Conservation (phyloP, 169 alveolate species). For the Nephromyces sp. region DNA sequence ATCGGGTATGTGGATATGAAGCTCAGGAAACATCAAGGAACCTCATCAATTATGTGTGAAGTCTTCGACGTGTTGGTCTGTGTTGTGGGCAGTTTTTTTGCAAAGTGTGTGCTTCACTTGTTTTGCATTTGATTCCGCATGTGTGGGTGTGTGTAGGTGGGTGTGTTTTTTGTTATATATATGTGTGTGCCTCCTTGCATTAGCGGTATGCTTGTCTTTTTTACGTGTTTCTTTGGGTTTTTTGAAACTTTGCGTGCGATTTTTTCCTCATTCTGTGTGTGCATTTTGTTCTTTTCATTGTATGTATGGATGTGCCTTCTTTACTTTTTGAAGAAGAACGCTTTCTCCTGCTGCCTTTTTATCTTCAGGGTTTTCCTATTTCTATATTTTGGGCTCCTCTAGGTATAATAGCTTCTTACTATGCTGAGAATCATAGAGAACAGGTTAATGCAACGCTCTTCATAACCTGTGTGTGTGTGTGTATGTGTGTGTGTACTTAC, state of each 20-base stretch:
- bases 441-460: no score
- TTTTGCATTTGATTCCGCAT: neutral
- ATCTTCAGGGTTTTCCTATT: conserved; percentile 57
- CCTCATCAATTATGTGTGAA: no score
- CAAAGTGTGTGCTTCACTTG: neutral
- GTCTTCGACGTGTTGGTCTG: no score
- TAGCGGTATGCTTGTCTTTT: neutral
- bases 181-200: neutral
- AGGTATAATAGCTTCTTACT: conserved; percentile 53
- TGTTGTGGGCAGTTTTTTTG: no score
- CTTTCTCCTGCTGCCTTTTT: neutral
- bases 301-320: neutral
- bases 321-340: neutral
- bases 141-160: neutral
- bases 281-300: neutral
- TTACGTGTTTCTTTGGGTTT: conserved; percentile 21
- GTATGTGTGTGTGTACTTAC: no score
- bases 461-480: no score
- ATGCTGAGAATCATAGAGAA: conserved; percentile 74
- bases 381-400: conserved; percentile 76
- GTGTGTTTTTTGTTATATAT: neutral
- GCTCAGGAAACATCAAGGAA: no score
- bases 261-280: neutral
- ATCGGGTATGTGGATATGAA: neutral
- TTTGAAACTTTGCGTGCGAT: neutral